These are phyloP conservation scores for Aspergillus neotritici DNA, from an alignment of 2,329 filamentous ascomycete species.

Conservation along the genomic window DNA sequence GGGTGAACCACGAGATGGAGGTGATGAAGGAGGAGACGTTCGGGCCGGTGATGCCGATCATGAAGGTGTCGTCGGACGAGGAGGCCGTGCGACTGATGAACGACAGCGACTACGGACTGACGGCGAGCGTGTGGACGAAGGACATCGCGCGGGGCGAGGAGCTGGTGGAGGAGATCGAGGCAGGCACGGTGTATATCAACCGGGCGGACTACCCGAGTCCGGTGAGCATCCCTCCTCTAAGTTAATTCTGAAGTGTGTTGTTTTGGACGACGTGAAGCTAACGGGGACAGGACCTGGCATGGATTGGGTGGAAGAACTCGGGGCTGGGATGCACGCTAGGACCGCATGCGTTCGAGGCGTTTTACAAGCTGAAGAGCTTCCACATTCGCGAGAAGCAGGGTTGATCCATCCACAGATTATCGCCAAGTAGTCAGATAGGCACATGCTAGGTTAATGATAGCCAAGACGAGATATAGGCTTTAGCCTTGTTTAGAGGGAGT, in stretches of 20 bases:
- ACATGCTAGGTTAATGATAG: no score
- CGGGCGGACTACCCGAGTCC: slow-evolving; percentile 84
- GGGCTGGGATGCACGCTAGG: slow-evolving; percentile 82
- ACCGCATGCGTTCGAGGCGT: slow-evolving; percentile 82
- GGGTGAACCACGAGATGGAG: slow-evolving; percentile 72
- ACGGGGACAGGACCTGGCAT: slow-evolving; percentile 65
- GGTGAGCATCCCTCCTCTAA: no score
- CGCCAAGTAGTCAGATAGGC: no score
- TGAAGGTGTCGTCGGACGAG: slow-evolving; percentile 71
- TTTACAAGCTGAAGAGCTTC: slow-evolving; percentile 89
- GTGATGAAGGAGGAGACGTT: slow-evolving; percentile 94
- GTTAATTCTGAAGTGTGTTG: no score
- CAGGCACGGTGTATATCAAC: slow-evolving; percentile 90
- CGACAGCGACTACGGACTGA: slow-evolving; percentile 84
- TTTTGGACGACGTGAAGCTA: not conserved
- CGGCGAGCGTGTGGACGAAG: slow-evolving; percentile 90
- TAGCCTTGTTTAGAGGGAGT: no score
- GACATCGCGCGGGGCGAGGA: slow-evolving; percentile 67
- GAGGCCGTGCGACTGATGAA: slow-evolving; percentile 84
- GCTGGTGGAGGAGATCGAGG: slow-evolving; percentile 72
- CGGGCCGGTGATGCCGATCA: slow-evolving; percentile 80
- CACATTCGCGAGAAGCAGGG: slow-evolving; percentile 55
- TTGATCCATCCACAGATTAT: not conserved
- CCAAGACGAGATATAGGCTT: no score
- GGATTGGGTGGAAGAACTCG: slow-evolving; percentile 93